Base-by-base conservation (phyloP, 1,139 yeast species). In the Suhomyces bokatorum region DNA sequence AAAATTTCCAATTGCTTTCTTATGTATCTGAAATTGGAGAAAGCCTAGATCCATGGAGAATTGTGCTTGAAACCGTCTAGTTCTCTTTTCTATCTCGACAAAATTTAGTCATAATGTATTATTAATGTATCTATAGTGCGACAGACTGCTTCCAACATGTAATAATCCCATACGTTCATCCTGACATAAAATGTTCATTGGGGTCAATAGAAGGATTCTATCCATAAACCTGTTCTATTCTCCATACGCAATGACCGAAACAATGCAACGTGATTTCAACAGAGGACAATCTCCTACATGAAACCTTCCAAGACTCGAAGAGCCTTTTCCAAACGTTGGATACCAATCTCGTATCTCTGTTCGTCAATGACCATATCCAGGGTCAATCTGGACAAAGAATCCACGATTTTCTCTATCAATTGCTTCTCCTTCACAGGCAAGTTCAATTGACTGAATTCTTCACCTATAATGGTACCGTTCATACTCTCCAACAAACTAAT, bases 351-450 rank as follows among this genome's bases (percentile, higher is more conserved):
- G 50, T 87, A 83, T 56, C 95, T 78, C 30, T 80, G 81, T 35
- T 87, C 87, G 63, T 91, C 96, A 43, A 87, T 64, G 44, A 88
- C 85, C 87, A 91, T 90, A 60, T 90, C 97, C 46, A 91, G 87
- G 4, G 96, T 88, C 49, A 91, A 75, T 55, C 95, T 75, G 17
- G 95, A 85, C 46, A 91, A 70, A 2, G 95, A 85, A 57, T 89
- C 96, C 5, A 91, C 87, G 39, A 91, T 81, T 63, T 88, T 84
- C 60, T 90, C 97, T 41, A 91, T 74, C 42, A 90, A 71, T 53
- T 81, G 85, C 53, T 87, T 86, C 60, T 90, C 97, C 50, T 84
- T 84, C 0, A 78, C 67, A 3, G 95, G 91, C 49, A 90, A 73
- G 39, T 87, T 87, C 49, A 90, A 67, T 46, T 80, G 81, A 40